Conservation (phyloP, 164 flowering plant genomes). For the Liriodendron chinense region DNA sequence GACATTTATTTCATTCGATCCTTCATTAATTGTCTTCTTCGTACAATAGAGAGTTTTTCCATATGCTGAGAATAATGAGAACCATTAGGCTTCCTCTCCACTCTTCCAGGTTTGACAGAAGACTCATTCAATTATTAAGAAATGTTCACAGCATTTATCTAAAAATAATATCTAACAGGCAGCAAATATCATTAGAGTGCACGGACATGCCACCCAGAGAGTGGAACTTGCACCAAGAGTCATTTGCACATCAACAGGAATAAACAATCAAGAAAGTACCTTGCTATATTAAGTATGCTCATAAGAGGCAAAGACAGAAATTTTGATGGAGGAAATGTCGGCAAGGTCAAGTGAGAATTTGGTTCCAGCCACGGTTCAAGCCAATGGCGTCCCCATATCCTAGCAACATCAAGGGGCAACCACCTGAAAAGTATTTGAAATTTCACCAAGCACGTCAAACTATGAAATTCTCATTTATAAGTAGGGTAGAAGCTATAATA, state of each 20-base stretch:
- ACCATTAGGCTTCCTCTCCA: no score
- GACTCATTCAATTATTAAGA: not conserved
- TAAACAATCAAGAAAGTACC: constrained; percentile 40
- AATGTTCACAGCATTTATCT: not conserved
- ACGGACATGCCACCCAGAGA: not conserved
- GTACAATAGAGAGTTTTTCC: no score
- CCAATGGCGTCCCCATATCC: constrained; percentile 98
- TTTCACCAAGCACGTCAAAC: not conserved
- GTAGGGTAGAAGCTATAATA: not conserved
- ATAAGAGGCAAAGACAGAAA: constrained; percentile 80
- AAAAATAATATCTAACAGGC: not conserved
- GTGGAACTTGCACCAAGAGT: not conserved
- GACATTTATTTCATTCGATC: no score
- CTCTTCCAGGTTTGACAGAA: no score
- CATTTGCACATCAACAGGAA: not conserved
- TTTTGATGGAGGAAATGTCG: constrained; percentile 70
- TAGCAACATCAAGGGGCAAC: constrained; percentile 93
- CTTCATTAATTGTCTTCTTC: no score
- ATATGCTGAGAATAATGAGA: no score
- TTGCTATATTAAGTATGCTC: constrained; percentile 87
- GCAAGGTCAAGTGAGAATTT: constrained; percentile 56
- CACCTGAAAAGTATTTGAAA: constrained; percentile 48
- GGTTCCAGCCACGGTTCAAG: constrained; percentile 81
- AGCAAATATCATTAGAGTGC: not conserved
- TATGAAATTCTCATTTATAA: not conserved